These are phyloP conservation scores for cucumber (Cucumis sativus) DNA, from an alignment of 306 rosid species.

Conservation along the genomic window DNA sequence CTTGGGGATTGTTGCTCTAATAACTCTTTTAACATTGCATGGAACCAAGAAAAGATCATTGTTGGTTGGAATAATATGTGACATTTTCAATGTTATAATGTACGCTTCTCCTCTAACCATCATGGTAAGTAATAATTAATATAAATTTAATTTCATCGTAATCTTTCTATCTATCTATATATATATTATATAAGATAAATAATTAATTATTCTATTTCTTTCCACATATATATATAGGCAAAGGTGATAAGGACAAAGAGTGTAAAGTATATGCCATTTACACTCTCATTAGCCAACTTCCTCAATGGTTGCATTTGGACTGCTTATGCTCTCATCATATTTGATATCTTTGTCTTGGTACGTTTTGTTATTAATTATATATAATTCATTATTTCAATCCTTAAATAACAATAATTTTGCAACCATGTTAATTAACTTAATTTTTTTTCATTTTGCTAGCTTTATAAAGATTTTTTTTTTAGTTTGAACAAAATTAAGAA, in stretches of 20 bases:
- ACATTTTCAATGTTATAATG: conserved; percentile 61
- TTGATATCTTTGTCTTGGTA: conserved; percentile 53
- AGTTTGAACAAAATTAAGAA: no score
- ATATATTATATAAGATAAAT: no score
- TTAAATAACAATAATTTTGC: no score
- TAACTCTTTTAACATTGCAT: conserved; percentile 28
- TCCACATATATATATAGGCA: no score
- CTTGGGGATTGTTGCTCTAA: conserved; percentile 15
- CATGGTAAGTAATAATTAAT: background rate
- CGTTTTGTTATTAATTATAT: no score
- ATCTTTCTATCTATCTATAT: no score
- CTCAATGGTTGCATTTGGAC: conserved; percentile 67
- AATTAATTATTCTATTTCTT: no score
- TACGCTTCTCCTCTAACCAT: background rate
- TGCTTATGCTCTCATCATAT: conserved; percentile 50
- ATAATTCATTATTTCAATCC: no score
- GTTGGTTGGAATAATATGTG: conserved; percentile 50
- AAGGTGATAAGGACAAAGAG: conserved; percentile 55
- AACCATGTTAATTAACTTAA: no score
- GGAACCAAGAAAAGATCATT: conserved; percentile 31
- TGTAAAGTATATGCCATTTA: conserved; percentile 65
- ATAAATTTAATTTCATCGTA: no score
- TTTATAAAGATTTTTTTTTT: no score
- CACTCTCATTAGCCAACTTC: conserved; percentile 54
- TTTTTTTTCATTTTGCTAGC: no score